These are phyloP conservation scores for Dalbergia oliveri DNA, from an alignment of 306 rosid genomes.

Conservation along the genomic window DNA sequence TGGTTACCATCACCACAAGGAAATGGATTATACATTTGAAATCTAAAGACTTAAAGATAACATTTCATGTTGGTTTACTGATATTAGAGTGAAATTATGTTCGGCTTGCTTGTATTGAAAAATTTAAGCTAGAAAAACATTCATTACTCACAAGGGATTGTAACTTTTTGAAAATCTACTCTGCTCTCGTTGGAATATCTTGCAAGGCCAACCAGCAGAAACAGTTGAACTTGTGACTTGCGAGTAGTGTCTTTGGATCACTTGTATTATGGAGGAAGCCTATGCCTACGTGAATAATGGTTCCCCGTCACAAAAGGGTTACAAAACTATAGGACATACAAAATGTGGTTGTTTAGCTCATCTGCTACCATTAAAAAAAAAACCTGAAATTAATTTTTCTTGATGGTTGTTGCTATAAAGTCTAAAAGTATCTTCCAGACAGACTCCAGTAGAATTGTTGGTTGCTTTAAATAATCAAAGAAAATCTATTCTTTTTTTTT, in stretches of 20 bases:
- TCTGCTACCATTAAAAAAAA: not conserved
- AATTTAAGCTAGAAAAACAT: not conserved
- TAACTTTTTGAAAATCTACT: not conserved
- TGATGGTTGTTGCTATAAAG: not conserved
- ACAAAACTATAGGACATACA: conserved; percentile 10
- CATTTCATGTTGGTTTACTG: conserved; percentile 1
- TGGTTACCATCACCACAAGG: not conserved
- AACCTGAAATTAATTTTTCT: conserved; percentile 14
- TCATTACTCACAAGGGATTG: not conserved
- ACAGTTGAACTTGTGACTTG: not conserved
- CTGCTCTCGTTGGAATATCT: not conserved
- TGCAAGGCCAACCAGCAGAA: not conserved
- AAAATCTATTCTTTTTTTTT: not conserved
- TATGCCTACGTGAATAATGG: not conserved
- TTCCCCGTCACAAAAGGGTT: not conserved
- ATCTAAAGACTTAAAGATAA: conserved; percentile 6
- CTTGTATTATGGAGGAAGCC: conserved; percentile 3
- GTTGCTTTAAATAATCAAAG: conserved; percentile 17
- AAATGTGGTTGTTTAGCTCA: conserved; percentile 22
- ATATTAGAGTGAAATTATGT: conserved; percentile 1
- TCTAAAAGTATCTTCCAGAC: conserved; percentile 4
- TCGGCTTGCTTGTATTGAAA: conserved; percentile 5
- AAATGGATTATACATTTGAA: conserved; percentile 16
- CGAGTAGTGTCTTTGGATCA: not conserved
- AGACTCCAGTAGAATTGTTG: conserved; percentile 16